phyloP scores from a whole-genome alignment of 805 yeast species.

The Sungouiozyma intestinalis region DNA sequence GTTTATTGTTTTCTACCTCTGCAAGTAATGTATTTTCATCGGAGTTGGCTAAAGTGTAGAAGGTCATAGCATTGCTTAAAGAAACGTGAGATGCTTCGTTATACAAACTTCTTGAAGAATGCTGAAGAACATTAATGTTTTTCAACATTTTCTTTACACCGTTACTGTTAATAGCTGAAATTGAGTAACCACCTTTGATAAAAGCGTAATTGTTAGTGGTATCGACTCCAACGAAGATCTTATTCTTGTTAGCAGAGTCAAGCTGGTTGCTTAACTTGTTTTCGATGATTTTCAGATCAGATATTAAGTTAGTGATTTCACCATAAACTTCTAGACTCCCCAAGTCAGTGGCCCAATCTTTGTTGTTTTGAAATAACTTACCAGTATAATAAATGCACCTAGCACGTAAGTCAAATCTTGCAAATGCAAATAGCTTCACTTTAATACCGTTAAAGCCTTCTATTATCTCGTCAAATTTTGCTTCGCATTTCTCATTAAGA shows the following conservation, averaged over 20 bases:
- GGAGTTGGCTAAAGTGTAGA: slow-evolving; percentile 17
- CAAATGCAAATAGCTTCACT: slow-evolving; percentile 12
- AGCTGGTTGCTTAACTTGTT: slow-evolving; percentile 18
- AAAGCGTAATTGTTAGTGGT: slow-evolving; percentile 15
- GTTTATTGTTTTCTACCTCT: slow-evolving; percentile 11
- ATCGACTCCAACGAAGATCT: slow-evolving; percentile 21
- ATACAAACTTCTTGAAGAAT: slow-evolving; percentile 19
- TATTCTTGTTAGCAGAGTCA: slow-evolving; percentile 11
- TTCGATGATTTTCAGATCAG: slow-evolving; percentile 21
- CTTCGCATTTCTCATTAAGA: slow-evolving; percentile 11
- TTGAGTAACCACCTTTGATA: slow-evolving; percentile 18
- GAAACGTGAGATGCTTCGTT: slow-evolving; percentile 15
- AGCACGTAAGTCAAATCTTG: slow-evolving; percentile 25
- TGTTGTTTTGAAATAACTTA: slow-evolving; percentile 15
- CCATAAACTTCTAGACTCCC: slow-evolving; percentile 24
- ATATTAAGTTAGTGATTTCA: slow-evolving; percentile 18
- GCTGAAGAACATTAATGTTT: slow-evolving; percentile 25
- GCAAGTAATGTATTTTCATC: slow-evolving; percentile 15
- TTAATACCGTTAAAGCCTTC: slow-evolving; percentile 13
- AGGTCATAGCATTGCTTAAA: slow-evolving; percentile 16
- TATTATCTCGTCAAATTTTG: slow-evolving; percentile 13
- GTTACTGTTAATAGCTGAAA: slow-evolving; percentile 18
- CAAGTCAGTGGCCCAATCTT: slow-evolving; percentile 23
- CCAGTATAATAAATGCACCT: slow-evolving; percentile 23
- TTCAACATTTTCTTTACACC: slow-evolving; percentile 24